A percentile compares a stretch with the other conserved stretches of the same genome.
These are phyloP conservation scores for Kluyveromyces aestuarii DNA, from an alignment of 805 yeast genomes.

Conservation along the genomic window DNA sequence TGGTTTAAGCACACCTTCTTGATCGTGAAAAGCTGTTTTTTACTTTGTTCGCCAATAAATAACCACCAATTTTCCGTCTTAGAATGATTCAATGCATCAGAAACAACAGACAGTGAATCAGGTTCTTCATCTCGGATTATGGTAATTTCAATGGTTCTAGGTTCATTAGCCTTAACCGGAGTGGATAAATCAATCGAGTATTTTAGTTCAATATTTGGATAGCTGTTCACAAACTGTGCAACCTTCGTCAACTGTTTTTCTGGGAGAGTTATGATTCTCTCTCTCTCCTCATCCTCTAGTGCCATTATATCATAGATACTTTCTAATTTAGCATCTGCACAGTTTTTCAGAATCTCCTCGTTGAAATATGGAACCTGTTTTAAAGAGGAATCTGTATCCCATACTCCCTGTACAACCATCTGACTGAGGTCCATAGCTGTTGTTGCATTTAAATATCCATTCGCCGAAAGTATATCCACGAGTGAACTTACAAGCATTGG, in stretches of 20 bases:
- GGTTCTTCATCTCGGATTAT: constrained; percentile 72
- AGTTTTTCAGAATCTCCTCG: constrained; percentile 38
- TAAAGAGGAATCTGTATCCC: constrained; percentile 73
- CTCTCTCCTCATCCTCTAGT: constrained; percentile 65
- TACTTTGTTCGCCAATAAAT: constrained; percentile 59
- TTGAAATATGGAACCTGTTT: constrained; percentile 72
- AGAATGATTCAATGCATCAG: constrained; percentile 48
- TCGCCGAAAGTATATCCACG: constrained; percentile 69
- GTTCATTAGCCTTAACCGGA: constrained; percentile 39
- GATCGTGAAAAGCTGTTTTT: constrained; percentile 60
- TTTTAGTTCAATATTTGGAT: constrained; percentile 73
- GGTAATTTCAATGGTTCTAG: constrained; percentile 38
- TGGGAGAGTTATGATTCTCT: constrained; percentile 46
- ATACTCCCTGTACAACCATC: constrained; percentile 77
- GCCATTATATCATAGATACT: constrained; percentile 73
- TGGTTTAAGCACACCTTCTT: constrained; percentile 50
- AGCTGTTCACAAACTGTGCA: constrained; percentile 82
- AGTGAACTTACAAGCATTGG: constrained; percentile 51
- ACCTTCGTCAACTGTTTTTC: constrained; percentile 49
- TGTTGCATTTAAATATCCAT: constrained; percentile 71
- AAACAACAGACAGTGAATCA: constrained; percentile 50
- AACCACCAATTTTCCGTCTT: constrained; percentile 75
- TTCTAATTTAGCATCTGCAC: constrained; percentile 46
- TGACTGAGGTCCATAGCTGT: constrained; percentile 82
- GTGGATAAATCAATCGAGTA: constrained; percentile 39